Evolutionary conservation across 1,284 basidiomycete genomes (phyloP), one percentile per base, ranked within the genome.

Genomic region (Microbotryum lychnidis-dioicae): DNA sequence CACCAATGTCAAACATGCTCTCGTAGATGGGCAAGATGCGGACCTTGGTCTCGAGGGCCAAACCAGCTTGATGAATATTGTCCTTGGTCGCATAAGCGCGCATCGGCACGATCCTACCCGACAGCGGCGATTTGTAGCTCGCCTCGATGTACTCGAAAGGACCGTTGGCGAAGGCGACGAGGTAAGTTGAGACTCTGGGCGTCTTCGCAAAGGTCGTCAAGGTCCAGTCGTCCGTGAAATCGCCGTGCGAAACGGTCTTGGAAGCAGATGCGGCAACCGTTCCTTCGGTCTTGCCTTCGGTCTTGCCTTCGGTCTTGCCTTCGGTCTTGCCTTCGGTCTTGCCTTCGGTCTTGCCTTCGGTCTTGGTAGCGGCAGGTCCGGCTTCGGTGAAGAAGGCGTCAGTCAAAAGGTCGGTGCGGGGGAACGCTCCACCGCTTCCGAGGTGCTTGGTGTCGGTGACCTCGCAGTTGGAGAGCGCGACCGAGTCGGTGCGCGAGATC

Each of bases 161-260:
- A 47, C 93, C 93, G 70, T 92, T 93, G 45, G 91, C 92, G 73
- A 82, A 93, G 0, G 92, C 91, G 55, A 97, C 87, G 54, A 97
- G 83, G 78, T 97, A 97, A 29, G 87, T 87, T 2, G 89, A 92
- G 82, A 97, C 89, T 72, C 82, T 71, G 58, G 75, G 75, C 23
- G 73, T 75, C 37, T 62, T 73, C 27, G 68, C 70, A 58, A 73
- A 76, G 50, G 70, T 69, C 51, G 72, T 74, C 31, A 73, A 62
- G 23, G 66, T 63, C 75, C 75, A 76, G 44, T 69, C 70, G 58
- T 72, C 70, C 44, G 51, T 46, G 37, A 42, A 42, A 6, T 42
- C 37, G 37, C 37, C 37, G 37, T 42, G 18, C 37, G 37, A 42
- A 18, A 42, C 12, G 16, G 16, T 12, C 37, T 42, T 42, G 10